Evolutionary conservation across 2,329 filamentous ascomycete genomes (phyloP).

Genomic region (Aspergillus thermomutatus): DNA sequence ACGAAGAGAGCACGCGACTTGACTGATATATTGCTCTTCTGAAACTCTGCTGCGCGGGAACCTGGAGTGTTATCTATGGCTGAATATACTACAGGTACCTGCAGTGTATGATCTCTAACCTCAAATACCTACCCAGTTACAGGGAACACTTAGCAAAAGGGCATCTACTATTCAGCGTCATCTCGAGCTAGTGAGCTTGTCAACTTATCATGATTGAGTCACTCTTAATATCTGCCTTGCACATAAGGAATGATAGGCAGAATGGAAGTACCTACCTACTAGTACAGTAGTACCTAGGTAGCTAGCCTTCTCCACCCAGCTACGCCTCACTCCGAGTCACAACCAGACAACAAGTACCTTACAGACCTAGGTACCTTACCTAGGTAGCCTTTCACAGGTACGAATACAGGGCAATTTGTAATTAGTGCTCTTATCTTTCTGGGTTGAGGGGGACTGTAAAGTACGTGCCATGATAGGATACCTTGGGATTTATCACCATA

Average conservation of each 20-base stretch:
- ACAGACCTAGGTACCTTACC: no score
- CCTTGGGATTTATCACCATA: conserved; percentile 4
- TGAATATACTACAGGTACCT: background rate
- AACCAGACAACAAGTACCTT: background rate
- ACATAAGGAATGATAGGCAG: background rate
- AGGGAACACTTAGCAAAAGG: background rate
- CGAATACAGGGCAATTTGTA: background rate
- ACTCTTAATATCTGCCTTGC: background rate
- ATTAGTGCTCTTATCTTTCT: background rate
- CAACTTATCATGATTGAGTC: background rate
- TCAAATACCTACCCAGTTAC: background rate
- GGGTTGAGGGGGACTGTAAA: background rate
- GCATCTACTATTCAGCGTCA: background rate
- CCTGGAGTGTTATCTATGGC: background rate
- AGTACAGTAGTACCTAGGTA: background rate
- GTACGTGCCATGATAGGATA: background rate
- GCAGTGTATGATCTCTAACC: background rate
- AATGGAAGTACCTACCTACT: background rate
- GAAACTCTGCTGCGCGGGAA: background rate
- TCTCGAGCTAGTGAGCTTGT: background rate
- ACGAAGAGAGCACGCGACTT: background rate
- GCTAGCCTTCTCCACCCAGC: background rate
- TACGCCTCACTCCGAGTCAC: background rate
- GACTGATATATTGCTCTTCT: background rate
- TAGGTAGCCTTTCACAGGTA: background rate